These are phyloP conservation scores for Cystobasidium tubakii DNA, from an alignment of 768 basidiomycete species.

Conservation along the genomic window DNA sequence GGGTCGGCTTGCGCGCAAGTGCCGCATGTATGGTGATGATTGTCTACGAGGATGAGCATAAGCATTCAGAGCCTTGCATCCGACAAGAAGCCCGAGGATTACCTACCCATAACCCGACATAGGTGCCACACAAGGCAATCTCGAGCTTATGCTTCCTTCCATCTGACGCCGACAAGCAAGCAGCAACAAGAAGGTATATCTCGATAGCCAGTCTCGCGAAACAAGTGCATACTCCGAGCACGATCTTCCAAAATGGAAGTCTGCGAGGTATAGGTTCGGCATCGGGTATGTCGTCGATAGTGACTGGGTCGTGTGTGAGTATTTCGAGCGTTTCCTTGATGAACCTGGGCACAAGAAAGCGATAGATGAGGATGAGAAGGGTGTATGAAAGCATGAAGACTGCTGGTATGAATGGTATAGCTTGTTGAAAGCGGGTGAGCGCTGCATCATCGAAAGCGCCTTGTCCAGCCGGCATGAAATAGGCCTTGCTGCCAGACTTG, in stretches of 20 bases:
- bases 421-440: neutral
- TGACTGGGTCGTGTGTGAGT: conserved; percentile 16
- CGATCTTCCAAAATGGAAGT: neutral
- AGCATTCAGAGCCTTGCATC: neutral
- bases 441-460: neutral
- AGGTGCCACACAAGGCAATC: neutral
- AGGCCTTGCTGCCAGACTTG: neutral
- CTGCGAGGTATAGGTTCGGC: neutral
- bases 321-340: neutral
- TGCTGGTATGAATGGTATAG: neutral
- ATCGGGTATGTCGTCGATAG: conserved; percentile 14
- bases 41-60: neutral
- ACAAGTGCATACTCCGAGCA: neutral
- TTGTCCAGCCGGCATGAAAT: too few species aligned
- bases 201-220: neutral
- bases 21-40: neutral
- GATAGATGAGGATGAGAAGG: neutral
- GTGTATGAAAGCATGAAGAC: neutral
- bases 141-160: neutral
- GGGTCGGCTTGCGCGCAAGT: neutral
- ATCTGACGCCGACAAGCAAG: neutral
- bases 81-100: too few species aligned
- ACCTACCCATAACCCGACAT: conserved; percentile 7
- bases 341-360: neutral
- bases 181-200: neutral